These are phyloP conservation scores for Phlebiopsis gigantea DNA, from an alignment of 768 basidiomycete genomes.

Conservation along the genomic window DNA sequence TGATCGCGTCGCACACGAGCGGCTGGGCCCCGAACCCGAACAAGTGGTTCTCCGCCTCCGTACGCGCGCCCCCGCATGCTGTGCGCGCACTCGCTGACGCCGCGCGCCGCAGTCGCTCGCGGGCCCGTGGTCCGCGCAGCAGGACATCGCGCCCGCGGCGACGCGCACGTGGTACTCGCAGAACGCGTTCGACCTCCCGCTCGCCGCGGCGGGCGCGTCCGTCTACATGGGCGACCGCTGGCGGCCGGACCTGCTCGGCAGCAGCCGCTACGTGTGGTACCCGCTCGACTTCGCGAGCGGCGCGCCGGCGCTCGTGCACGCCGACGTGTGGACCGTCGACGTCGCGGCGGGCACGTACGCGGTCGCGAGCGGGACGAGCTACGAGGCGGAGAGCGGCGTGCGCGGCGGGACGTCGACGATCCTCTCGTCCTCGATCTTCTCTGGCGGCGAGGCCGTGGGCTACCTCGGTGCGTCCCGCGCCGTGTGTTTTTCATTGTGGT, in stretches of 20 bases:
- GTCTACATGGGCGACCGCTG: constrained; percentile 67
- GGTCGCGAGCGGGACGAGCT: constrained; percentile 44
- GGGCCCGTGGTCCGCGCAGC: constrained; percentile 51
- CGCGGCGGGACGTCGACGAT: constrained; percentile 43
- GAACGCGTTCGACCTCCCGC: constrained; percentile 48
- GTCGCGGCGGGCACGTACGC: constrained; percentile 43
- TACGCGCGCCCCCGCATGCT: constrained; percentile 21
- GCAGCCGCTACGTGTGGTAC: constrained; percentile 58
- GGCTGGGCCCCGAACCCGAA: constrained; percentile 59
- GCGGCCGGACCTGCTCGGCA: constrained; percentile 47
- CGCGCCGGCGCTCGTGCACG: constrained; percentile 44
- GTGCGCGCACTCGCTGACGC: not conserved
- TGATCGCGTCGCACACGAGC: constrained; percentile 54
- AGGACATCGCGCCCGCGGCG: constrained; percentile 47
- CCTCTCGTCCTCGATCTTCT: constrained; percentile 40
- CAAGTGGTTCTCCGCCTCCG: constrained; percentile 49
- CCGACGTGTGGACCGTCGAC: constrained; percentile 55
- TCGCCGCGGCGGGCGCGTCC: constrained; percentile 40
- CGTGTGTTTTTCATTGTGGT: not conserved
- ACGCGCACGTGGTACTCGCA: constrained; percentile 58
- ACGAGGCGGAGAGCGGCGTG: constrained; percentile 51
- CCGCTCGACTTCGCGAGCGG: constrained; percentile 53
- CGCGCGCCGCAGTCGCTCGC: constrained; percentile 36
- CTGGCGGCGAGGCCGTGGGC: constrained; percentile 48
- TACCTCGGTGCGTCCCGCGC: constrained; percentile 39